Evolutionary conservation across 805 yeast genomes (phyloP).

Genomic region (Pichia rugopelliculosa): DNA sequence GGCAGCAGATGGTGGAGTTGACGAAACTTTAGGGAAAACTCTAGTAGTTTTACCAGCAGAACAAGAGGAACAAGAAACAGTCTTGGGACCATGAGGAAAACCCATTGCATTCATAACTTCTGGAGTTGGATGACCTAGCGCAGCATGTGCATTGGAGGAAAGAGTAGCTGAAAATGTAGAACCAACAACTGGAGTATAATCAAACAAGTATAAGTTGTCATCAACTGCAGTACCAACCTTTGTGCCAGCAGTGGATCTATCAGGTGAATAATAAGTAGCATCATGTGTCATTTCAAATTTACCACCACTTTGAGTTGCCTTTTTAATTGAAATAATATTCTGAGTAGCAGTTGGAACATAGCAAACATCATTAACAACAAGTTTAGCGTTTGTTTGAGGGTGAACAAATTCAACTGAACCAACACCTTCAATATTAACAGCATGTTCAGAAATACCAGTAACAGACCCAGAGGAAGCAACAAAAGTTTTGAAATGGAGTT

Average conservation of each 20-base stretch:
- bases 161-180: not conserved
- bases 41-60: not conserved
- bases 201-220: not conserved
- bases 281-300: not conserved
- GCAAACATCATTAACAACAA: not conserved
- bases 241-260: not conserved
- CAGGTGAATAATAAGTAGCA: not conserved
- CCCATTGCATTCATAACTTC: slow-evolving; percentile 1
- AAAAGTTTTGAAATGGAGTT: not conserved
- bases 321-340: not conserved
- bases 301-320: not conserved
- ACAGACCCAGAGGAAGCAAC: not conserved
- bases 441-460: not conserved
- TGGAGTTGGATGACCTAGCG: slow-evolving; percentile 1
- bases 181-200: not conserved
- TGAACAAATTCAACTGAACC: not conserved
- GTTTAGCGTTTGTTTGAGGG: not conserved
- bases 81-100: not conserved
- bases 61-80: not conserved
- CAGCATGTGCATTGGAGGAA: not conserved
- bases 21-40: not conserved
- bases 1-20: not conserved
- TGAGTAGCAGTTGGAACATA: not conserved
- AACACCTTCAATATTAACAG: not conserved
- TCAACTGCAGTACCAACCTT: not conserved